These are phyloP conservation scores for Corynascus novoguineensis DNA, from an alignment of 495 filamentous ascomycete species.

Conservation along the genomic window DNA sequence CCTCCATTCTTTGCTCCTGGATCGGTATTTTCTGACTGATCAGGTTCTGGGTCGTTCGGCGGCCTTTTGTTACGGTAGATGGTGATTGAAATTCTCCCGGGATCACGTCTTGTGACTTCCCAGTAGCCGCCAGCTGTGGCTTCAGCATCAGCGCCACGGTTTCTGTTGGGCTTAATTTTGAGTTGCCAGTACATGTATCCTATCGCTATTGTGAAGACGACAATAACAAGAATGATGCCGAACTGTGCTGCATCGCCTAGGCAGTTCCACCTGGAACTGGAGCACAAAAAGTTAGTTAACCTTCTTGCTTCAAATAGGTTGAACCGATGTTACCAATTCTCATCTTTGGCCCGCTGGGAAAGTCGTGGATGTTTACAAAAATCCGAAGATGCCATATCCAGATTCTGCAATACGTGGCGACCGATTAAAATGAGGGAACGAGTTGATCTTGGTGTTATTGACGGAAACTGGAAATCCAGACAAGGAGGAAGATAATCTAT, in stretches of 20 bases:
- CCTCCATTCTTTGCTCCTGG: not conserved
- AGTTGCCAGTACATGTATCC: constrained; percentile 9
- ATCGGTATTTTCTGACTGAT: not conserved
- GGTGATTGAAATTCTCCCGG: constrained; percentile 8
- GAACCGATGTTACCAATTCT: not conserved
- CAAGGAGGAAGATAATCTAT: too few species aligned
- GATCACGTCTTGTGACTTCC: not conserved
- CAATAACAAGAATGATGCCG: constrained; percentile 17
- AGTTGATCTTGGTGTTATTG: too few species aligned
- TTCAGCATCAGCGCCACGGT: not conserved
- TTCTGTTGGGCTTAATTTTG: not conserved
- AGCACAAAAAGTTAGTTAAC: not conserved
- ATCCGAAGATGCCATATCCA: too few species aligned
- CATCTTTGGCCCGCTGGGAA: too few species aligned
- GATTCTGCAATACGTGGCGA: too few species aligned
- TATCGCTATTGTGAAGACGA: not conserved
- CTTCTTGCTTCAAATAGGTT: not conserved
- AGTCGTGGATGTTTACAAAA: too few species aligned
- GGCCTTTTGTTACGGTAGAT: constrained; percentile 3
- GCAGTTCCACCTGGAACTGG: constrained; percentile 21
- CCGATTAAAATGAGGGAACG: too few species aligned
- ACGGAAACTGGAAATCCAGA: too few species aligned
- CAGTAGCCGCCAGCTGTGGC: not conserved
- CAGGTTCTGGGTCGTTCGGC: not conserved
- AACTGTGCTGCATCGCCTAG: constrained; percentile 13